These are phyloP conservation scores for Alternaria consortialis DNA, from an alignment of 2,329 filamentous ascomycete species.

Conservation along the genomic window DNA sequence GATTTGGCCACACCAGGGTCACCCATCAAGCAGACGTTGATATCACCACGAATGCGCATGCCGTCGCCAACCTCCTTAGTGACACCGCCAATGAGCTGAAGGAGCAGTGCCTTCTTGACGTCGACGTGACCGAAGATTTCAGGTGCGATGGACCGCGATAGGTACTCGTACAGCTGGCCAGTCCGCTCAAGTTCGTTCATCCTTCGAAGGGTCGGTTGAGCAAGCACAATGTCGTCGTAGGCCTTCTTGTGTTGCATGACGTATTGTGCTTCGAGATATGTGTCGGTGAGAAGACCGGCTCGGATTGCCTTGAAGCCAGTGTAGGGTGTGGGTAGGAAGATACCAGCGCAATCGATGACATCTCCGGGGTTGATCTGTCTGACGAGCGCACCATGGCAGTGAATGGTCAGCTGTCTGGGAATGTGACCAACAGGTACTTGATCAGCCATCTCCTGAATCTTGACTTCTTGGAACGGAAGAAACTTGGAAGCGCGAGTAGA, in stretches of 20 bases:
- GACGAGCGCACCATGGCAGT: constrained; percentile 87
- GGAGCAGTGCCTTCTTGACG: constrained; percentile 96
- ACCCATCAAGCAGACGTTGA: constrained; percentile 99
- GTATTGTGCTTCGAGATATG: constrained; percentile 93
- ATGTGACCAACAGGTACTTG: constrained; percentile 99
- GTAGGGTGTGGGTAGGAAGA: constrained; percentile 96
- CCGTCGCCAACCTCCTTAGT: constrained; percentile 97
- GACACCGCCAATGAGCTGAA: constrained; percentile 94
- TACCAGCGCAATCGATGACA: constrained; percentile 90
- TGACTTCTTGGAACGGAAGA: constrained; percentile 95
- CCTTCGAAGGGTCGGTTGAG: constrained; percentile 78
- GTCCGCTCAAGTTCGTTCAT: constrained; percentile 87
- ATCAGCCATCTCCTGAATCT: constrained; percentile 99
- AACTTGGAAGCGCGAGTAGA: constrained; percentile 98
- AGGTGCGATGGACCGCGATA: constrained; percentile 94
- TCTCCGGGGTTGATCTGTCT: constrained; percentile 92
- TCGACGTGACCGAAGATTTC: constrained; percentile 97
- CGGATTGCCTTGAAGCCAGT: constrained; percentile 99
- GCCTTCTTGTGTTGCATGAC: constrained; percentile 97
- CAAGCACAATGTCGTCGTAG: constrained; percentile 89
- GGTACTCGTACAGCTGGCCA: constrained; percentile 93
- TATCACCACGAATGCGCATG: constrained; percentile 98
- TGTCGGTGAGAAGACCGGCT: constrained; percentile 95
- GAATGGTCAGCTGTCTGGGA: constrained; percentile 85
- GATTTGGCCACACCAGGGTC: constrained; percentile 99